Base-by-base conservation (phyloP, 352 stramenopile genomes). In the Phytophthora megakarya region DNA sequence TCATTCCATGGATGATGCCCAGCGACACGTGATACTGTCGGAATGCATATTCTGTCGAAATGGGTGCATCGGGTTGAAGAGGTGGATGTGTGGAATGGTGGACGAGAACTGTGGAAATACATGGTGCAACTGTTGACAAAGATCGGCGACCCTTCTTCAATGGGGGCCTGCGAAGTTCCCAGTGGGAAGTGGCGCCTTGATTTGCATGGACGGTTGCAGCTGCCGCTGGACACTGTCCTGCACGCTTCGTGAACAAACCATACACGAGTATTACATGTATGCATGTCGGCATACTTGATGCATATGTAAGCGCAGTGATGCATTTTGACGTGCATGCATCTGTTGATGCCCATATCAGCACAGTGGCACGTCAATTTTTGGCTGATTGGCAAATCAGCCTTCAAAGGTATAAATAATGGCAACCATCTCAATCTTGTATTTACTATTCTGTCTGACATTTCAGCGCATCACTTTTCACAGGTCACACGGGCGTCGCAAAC, bases 141-240 rank as follows among this genome's bases (percentile, higher is more conserved):
- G 53, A 69, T 69, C 45, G 52, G 25, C 30, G 47, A 65, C 61
- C 28, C 53, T 62, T 65, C 61, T 69, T 69, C 52, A 59, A 48
- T 53, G 45, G 21, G 28, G 1, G n/a, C n/a, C n/a, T n/a, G n/a
- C n/a, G n/a, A 13, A 5, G 8, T 35, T 7, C 3, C 30, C 26
- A 32, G 22, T 13, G 23, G 15, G 37, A 39, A 33, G 8, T 38
- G 26, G 38, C n/a, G 35, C 37, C 19, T 40, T 46, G 57, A 65
- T 65, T 65, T 65, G 57, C 57, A 64, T 57, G 30, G 30, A 35
- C 30, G 30, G 30, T 11, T 59, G 58, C 55, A 64, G 55, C 55
- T 56, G 56, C 19, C 23, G 47, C 43, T 22, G 38, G 26, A 47
- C 55, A 55, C 19, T 44, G 18, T 44, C n/a, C 19, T 11, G 8